A percentile compares a stretch with the other conserved stretches of the same genome.
Conservation (phyloP, 805 yeast species). For the Metschnikowia drakensbergensis region DNA sequence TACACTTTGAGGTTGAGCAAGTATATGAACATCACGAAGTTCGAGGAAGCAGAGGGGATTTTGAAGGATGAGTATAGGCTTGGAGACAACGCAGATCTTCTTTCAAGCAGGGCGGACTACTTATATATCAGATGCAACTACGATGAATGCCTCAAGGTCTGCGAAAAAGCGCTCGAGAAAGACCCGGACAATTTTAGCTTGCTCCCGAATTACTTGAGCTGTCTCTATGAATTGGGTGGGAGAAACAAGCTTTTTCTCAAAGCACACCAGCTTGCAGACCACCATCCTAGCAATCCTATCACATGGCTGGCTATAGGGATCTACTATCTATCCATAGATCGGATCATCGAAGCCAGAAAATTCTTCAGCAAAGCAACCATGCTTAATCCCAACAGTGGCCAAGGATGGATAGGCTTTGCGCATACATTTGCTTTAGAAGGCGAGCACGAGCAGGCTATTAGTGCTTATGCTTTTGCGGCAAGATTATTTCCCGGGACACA, state of each 20-base stretch:
- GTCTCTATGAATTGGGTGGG: constrained; percentile 80
- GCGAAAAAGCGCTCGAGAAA: constrained; percentile 54
- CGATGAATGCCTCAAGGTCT: constrained; percentile 67
- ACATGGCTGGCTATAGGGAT: constrained; percentile 94
- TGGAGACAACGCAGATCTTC: constrained; percentile 63
- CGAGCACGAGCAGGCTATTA: constrained; percentile 98
- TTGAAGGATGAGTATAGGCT: constrained; percentile 71
- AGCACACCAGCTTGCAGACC: constrained; percentile 83
- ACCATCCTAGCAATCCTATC: constrained; percentile 72
- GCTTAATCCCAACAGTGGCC: constrained; percentile 83
- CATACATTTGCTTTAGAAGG: constrained; percentile 97
- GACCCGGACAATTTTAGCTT: constrained; percentile 73
- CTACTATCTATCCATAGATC: constrained; percentile 73
- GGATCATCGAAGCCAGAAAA: constrained; percentile 77
- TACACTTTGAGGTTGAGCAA: constrained; percentile 77
- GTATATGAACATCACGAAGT: constrained; percentile 54
- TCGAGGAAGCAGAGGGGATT: constrained; percentile 61
- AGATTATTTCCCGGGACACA: constrained; percentile 88
- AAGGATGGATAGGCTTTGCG: constrained; percentile 98
- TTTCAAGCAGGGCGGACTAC: constrained; percentile 65
- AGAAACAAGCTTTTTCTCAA: constrained; percentile 73
- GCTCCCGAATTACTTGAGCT: constrained; percentile 75
- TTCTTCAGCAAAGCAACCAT: constrained; percentile 87
- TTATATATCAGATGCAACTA: constrained; percentile 74
- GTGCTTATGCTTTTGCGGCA: constrained; percentile 95